Conservation (phyloP, 1,139 yeast genomes). For the Geotrichum bryndzae region DNA sequence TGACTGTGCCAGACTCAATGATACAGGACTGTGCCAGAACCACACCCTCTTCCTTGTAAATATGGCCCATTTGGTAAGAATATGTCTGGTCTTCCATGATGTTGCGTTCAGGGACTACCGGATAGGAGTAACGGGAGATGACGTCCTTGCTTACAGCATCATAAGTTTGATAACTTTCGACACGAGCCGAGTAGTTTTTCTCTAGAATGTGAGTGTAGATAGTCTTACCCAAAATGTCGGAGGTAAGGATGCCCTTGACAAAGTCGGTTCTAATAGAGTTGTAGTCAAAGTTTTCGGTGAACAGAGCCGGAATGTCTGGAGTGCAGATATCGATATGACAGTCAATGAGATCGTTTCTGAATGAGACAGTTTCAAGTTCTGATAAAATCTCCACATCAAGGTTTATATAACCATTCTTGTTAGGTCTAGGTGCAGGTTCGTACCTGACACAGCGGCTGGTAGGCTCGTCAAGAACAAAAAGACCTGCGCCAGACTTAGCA, state of each 20-base stretch:
- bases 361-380: conserved; percentile 66
- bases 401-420: conserved; percentile 25
- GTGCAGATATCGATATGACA: conserved; percentile 95
- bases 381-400: conserved; percentile 73
- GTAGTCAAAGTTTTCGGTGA: conserved; percentile 94
- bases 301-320: conserved; percentile 89
- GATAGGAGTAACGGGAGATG: conserved; percentile 86
- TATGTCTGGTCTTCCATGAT: conserved; percentile 65
- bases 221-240: conserved; percentile 85
- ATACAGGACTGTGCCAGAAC: conserved; percentile 89
- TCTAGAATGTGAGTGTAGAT: conserved; percentile 77
- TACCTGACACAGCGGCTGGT: conserved; percentile 77
- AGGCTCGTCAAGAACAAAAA: conserved; percentile 70
- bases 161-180: conserved; percentile 87
- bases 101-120: conserved; percentile 83
- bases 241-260: conserved; percentile 81
- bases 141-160: conserved; percentile 89
- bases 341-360: conserved; percentile 89
- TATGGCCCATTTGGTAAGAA: conserved; percentile 72
- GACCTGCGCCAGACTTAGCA: conserved; percentile 66
- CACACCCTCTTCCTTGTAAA: conserved; percentile 77
- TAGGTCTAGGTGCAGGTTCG: conserved; percentile 43
- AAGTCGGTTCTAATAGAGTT: conserved; percentile 81
- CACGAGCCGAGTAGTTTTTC: conserved; percentile 85
- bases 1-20: conserved; percentile 66